Conservation (phyloP, 495 filamentous ascomycete species). For the Annulohypoxylon maeteangense region DNA sequence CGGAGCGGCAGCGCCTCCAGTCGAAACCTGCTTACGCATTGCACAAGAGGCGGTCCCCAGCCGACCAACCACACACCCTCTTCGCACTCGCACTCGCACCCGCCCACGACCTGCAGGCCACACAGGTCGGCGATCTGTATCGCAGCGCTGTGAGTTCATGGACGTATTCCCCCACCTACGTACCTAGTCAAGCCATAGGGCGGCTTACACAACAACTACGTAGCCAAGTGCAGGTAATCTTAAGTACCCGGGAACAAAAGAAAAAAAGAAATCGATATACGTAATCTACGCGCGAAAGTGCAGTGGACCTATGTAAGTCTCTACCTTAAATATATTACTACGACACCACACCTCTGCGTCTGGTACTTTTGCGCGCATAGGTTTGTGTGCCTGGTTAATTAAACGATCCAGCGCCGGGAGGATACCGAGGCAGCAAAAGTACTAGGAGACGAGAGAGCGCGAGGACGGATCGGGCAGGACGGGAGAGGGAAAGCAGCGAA, state of each 20-base stretch:
- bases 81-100: not conserved
- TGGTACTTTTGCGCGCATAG: slow-evolving; percentile 1
- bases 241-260: not conserved
- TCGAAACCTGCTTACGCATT: slow-evolving; percentile 18
- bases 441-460: not conserved
- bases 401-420: not conserved
- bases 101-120: slow-evolving; percentile 2
- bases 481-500: not conserved
- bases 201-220: not conserved
- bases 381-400: not conserved
- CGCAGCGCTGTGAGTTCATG: not conserved
- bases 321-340: slow-evolving; percentile 21
- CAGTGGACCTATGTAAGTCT: slow-evolving; percentile 2
- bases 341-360: not conserved
- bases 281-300: not conserved
- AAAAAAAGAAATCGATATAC: not conserved
- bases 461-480: slow-evolving; percentile 8
- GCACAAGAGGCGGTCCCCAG: slow-evolving; percentile 14
- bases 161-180: not conserved
- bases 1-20: slow-evolving; percentile 27
- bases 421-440: slow-evolving; percentile 1
- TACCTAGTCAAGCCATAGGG: not conserved
- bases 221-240: not conserved
- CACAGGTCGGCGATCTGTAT: not conserved
- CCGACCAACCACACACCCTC: slow-evolving; percentile 14